These are phyloP conservation scores for Panicum hallii DNA, from an alignment of 202 grass and related monocot species.

Conservation along the genomic window DNA sequence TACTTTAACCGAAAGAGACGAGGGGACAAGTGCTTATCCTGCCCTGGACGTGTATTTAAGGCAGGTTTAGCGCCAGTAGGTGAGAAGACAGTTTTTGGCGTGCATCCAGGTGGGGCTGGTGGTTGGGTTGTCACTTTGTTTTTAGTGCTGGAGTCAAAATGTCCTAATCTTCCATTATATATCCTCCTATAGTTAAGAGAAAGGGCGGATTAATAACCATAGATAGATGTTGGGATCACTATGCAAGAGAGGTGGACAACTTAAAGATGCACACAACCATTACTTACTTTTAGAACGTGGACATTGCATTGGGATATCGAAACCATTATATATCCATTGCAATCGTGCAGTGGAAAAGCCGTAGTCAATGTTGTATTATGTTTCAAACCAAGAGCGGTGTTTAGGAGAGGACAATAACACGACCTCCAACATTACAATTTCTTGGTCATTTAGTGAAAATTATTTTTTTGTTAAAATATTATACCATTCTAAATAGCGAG, in stretches of 20 bases:
- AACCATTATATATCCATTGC: no score
- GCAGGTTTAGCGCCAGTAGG: slow-evolving; percentile 23
- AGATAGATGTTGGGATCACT: slow-evolving; percentile 3
- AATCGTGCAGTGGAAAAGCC: no score
- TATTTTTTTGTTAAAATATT: no score
- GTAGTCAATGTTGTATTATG: no score
- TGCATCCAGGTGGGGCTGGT: neutral
- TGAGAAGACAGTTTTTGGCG: slow-evolving; percentile 4
- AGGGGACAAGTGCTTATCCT: neutral
- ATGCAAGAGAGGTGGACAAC: neutral
- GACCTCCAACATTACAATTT: no score
- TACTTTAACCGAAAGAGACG: neutral
- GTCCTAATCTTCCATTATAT: neutral
- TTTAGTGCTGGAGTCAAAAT: slow-evolving; percentile 6
- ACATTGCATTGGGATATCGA: no score
- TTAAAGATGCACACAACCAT: neutral
- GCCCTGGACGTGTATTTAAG: slow-evolving; percentile 20
- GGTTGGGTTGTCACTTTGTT: slow-evolving; percentile 34
- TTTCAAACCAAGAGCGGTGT: no score
- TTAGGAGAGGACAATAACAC: no score
- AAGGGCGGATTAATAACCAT: neutral
- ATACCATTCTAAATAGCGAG: no score
- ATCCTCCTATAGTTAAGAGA: neutral
- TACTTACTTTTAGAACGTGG: no score
- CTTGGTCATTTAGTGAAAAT: no score